Evolutionary conservation across 495 filamentous ascomycete genomes (phyloP), one percentile per base, ranked within the genome.

Genomic region (Hypomontagnella monticulosa): DNA sequence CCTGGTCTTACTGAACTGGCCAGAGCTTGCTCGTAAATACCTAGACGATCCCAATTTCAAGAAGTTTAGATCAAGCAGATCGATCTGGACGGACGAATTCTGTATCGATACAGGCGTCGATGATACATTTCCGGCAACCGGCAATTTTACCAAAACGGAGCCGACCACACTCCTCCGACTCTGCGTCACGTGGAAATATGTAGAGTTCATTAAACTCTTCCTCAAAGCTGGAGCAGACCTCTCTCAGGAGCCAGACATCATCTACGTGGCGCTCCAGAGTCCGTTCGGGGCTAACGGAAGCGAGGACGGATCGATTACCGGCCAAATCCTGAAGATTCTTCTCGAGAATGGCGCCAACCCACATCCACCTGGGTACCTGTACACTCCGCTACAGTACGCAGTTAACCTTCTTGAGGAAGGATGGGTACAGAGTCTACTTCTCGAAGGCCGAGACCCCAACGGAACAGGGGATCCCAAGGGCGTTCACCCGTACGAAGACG

Each of bases 271-370:
- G 8, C 64, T 67, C 32, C 0, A 19, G 14, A 23, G 62, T 23
- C 53, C 64, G 1, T 62, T 53, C 10, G 38, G 41, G 0, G 6
- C 8, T 16, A 18, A 53, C 8, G 36, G 15, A 0, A 6, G 40
- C 6, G 37, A 48, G 2, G 63, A 67, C 18, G 64, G 47, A 12
- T 15, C 48, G n/a, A 19, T 7, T 7, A 64, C 66, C 10, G 44
- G 53, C 23, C 37, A 52, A 18, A 44, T 69, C 18, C 32, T 54
- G 14, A 53, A 71, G 54, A 32, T 69, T 23, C 36, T 71, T 16
- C 61, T 71, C 12, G 69, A 69, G 20, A 56, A 48, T 14, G 69
- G 69, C 7, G 69, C 69, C 3, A 57, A 66, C 40, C 61, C 62
- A 4, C 50, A 69, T 30, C 49, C 46, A 1, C 7, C 16, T 15